Conservation (phyloP, 2,329 filamentous ascomycete genomes). For the Coniochaeta hoffmannii region DNA sequence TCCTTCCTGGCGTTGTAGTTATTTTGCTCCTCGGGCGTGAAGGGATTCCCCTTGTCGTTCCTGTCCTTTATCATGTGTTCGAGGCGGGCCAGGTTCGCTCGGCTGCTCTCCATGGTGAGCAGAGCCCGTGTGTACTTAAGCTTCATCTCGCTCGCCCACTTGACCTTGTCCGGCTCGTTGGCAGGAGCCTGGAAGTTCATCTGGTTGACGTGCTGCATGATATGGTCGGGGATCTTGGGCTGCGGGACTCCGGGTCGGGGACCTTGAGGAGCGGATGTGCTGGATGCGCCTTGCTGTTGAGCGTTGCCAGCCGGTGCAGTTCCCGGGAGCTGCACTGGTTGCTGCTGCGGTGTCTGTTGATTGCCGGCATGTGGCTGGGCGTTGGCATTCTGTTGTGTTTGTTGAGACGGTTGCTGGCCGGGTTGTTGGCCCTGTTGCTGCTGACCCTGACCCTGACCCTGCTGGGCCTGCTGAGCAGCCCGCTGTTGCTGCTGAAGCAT, state of each 20-base stretch:
- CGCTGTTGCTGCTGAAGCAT: slow-evolving; percentile 18
- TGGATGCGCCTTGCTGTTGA: neutral
- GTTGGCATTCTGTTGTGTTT: neutral
- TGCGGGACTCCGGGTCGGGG: neutral
- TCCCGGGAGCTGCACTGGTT: neutral
- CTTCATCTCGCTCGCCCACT: slow-evolving; percentile 42
- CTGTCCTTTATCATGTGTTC: slow-evolving; percentile 36
- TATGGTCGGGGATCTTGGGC: slow-evolving; percentile 9
- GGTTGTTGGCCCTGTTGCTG: slow-evolving; percentile 4
- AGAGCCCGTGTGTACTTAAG: slow-evolving; percentile 39
- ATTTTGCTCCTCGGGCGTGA: slow-evolving; percentile 40
- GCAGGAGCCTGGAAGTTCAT: slow-evolving; percentile 39
- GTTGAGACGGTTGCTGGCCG: slow-evolving; percentile 3
- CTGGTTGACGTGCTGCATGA: slow-evolving; percentile 38
- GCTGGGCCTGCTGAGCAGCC: slow-evolving; percentile 12
- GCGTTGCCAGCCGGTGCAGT: slow-evolving; percentile 1
- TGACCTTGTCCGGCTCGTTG: slow-evolving; percentile 32
- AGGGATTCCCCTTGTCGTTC: slow-evolving; percentile 31
- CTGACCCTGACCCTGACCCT: slow-evolving; percentile 10
- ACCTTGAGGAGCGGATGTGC: neutral
- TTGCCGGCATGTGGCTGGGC: neutral
- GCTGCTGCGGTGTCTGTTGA: neutral
- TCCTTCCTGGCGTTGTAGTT: slow-evolving; percentile 36
- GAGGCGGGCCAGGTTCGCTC: slow-evolving; percentile 31
- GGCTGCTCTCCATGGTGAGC: slow-evolving; percentile 39